Conservation (phyloP, 495 filamentous ascomycete genomes). For the Filosporella fistucella region DNA sequence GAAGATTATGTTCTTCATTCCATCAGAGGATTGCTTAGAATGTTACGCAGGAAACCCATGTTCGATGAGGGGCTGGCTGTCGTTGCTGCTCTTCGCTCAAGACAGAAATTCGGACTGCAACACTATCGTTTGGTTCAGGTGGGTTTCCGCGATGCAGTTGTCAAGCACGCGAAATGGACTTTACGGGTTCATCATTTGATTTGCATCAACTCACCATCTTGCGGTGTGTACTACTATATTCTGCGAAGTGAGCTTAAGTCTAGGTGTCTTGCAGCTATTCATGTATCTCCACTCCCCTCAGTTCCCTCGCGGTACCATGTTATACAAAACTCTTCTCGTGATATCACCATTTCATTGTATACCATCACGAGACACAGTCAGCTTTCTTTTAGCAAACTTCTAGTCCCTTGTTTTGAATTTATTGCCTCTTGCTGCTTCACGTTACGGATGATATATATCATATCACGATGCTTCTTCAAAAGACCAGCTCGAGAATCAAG, state of each 20-base stretch:
- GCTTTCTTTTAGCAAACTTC: neutral
- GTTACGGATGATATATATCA: neutral
- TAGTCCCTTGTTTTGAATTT: neutral
- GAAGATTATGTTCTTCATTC: neutral
- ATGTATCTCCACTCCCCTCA: neutral
- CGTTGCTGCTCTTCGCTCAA: neutral
- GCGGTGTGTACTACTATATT: neutral
- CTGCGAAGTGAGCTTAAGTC: neutral
- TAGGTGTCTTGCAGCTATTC: neutral
- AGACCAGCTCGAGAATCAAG: conserved; percentile 15
- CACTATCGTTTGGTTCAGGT: conserved; percentile 1
- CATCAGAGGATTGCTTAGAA: neutral
- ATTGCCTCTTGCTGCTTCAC: neutral
- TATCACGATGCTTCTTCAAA: conserved; percentile 18
- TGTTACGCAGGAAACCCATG: neutral
- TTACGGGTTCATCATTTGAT: neutral
- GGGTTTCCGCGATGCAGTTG: conserved; percentile 13
- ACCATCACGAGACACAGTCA: conserved; percentile 1
- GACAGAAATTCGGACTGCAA: neutral
- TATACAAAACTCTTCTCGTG: conserved; percentile 2
- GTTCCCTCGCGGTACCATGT: conserved; percentile 4
- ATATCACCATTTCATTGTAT: conserved; percentile 2
- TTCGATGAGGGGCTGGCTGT: neutral
- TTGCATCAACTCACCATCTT: neutral
- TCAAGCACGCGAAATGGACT: conserved; percentile 15